Evolutionary conservation across 2,329 filamentous ascomycete species (phyloP), one percentile per base, ranked within the genome.

Genomic region (Ophiostoma angusticollis): DNA sequence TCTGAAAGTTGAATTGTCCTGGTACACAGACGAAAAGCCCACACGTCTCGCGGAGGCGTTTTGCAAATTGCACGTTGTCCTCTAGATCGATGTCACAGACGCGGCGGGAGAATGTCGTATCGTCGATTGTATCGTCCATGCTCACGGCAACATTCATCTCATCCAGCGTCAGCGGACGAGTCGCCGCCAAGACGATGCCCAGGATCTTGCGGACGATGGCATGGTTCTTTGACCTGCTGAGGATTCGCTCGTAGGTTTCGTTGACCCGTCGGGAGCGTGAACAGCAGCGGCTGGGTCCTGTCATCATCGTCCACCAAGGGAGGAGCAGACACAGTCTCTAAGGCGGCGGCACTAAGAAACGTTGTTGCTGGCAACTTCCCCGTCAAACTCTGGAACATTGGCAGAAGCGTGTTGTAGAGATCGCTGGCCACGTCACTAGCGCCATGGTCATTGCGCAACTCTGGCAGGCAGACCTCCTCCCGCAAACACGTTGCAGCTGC

Each of bases 341-440:
- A 11, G 5, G 4, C 5, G n/a, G 7, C 5, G 6, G 13, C 14
- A 7, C 9, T 5, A 5, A 16, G 16, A 35, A 18, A 12, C 12
- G 25, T 4, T 14, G 3, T 17, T 35, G n/a, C n/a, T n/a, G n/a
- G n/a, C 17, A 40, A 3, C 9, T 23, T 30, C 12, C 16, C n/a
- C 7, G 35, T 35, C 22, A 40, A 4, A 9, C 13, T 11, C 25
- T 14, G 5, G 34, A 41, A 16, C 24, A 31, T 12, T 6, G 7
- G 3, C 25, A n/a, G n/a, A 5, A 9, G 25, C 13, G 40, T 45
- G 13, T 45, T 58, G 35, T 66, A 62, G 2, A 65, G 45, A 1
- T 57, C 61, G 47, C 64, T 24, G 1, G 45, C 61, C 5, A 65
- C 43, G 1, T 64, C 52, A 9, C 59, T 44, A 1, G 58, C 49